Percentiles rank a stretch among this genome's conserved stretches.
phyloP scores from a whole-genome alignment of 805 yeast genomes.

The Maudiozyma saulgeensis region DNA sequence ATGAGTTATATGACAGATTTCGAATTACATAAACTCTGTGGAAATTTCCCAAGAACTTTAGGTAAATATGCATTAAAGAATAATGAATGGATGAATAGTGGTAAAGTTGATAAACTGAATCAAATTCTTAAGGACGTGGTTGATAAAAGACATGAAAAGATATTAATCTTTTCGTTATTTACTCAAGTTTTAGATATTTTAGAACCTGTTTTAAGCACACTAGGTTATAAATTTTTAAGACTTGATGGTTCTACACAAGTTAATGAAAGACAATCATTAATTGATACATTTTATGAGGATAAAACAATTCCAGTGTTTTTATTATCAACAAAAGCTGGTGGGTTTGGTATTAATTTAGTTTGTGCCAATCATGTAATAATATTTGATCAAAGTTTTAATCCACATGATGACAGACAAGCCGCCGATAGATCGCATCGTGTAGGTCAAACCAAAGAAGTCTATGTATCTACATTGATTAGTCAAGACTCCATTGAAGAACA shows the following conservation, averaged over 20 bases:
- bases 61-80: slow-evolving; percentile 43
- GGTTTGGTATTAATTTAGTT: slow-evolving; percentile 93
- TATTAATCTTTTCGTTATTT: slow-evolving; percentile 80
- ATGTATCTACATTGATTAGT: slow-evolving; percentile 65
- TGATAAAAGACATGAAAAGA: slow-evolving; percentile 44
- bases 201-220: slow-evolving; percentile 58
- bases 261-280: slow-evolving; percentile 83
- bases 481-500: slow-evolving; percentile 80
- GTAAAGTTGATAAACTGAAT: slow-evolving; percentile 55
- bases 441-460: slow-evolving; percentile 81
- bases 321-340: slow-evolving; percentile 94
- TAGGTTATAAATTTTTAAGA: slow-evolving; percentile 64
- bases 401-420: slow-evolving; percentile 97
- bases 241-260: slow-evolving; percentile 93
- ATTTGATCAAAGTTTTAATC: slow-evolving; percentile 90
- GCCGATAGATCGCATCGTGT: slow-evolving; percentile 98
- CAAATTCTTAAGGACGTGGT: slow-evolving; percentile 51
- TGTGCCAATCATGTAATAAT: slow-evolving; percentile 90
- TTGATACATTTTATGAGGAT: slow-evolving; percentile 82
- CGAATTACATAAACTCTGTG: slow-evolving; percentile 71
- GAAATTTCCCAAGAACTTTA: slow-evolving; percentile 59
- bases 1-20: slow-evolving; percentile 92
- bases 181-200: slow-evolving; percentile 87
- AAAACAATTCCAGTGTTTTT: slow-evolving; percentile 74
- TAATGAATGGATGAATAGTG: slow-evolving; percentile 53